Base-by-base conservation (phyloP, 140 eudicot species). In the Senecio squalidus region DNA sequence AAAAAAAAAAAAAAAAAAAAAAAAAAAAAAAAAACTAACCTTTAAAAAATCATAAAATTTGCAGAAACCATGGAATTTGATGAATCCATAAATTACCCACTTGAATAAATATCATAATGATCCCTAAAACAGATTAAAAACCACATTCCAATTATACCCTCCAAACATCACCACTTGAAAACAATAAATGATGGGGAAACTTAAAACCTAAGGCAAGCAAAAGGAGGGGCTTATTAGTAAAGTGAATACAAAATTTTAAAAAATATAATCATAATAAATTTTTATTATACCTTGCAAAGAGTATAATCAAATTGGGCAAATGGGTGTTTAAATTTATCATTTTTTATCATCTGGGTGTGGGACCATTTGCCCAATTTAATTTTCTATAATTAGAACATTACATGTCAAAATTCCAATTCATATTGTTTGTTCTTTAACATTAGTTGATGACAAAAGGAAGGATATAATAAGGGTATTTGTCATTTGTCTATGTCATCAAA, bases 61-160 rank as follows among this genome's bases (percentile, higher is more conserved):
- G 72, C 59, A 63, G 72, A 69, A 54, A 58, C 55, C 47, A 57
- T 64, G 60, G 76, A 79, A 75, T 68, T 64, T 69, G 72, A 79
- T 70, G 77, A 79, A 71, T 11, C 83, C 81, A 51, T 64, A 44
- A 68, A 81, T 60, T 21, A 77, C 58, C 70, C 52, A 33, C 25
- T 67, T 51, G 68, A 55, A 64, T 69, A 40, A 39, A 18, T 40
- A 67, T 34, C 64, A 34, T 27, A 58, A 48, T 33, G 50, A 60
- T 53, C 66, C 45, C 31, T 11, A 18, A 47, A 58, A 34, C 11
- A 59, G 45, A 58, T 58, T 43, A 34, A 59, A 26, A 70, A 48
- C 85, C 71, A 71, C 77, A 67, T 76, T 66, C 70, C 77, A 74
- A 31, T 33, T 53, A 70, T 52, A 30, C 70, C 64, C 77, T 68